Base-by-base conservation (phyloP, 148 eudicot genomes). In the Fagopyrum esculentum region DNA sequence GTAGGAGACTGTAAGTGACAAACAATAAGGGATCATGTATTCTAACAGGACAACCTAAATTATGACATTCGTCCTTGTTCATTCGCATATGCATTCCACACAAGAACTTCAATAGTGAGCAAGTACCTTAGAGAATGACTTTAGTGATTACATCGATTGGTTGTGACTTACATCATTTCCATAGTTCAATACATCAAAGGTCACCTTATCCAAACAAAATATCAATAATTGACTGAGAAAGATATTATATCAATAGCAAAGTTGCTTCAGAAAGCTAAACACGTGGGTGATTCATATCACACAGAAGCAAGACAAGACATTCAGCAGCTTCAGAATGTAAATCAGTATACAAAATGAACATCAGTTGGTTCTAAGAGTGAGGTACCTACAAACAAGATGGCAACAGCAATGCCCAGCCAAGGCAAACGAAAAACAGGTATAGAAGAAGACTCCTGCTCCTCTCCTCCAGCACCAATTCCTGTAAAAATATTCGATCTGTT, bases 391-490 rank as follows among this genome's bases (percentile, higher is more conserved):
- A 96, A 96, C 99, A 96, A 72, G 85, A 96, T 77, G 74, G 87
- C 86, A 80, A 96, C 93, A 69, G 81, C 84, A 84, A 85, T 76
- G 48, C 84, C 99, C 76, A 96, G 85, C 97, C 97, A 96, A 80
- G 97, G 99, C 73, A 96, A 83, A 77, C 85, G 91, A 69, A 83
- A 77, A 61, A 92, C 52, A 60, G 99, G 89, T 80, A 96, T 90
- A 54, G 97, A 83, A 74, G 90, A 82, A 63, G 91, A 81, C 77
- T 83, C 77, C 77, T 96, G 98, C 80, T 96, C 94, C 88, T 96
- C 99, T 59, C 99, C 99, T 88, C 99, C 99, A 81, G 98, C 99
- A 74, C 99, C 99, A 81, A 96, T 92, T 79, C 97, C 99, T 96
- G 87, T 74, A 71, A 54, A 3, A 49, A 30, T 3, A 45, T 9